Evolutionary conservation across 768 basidiomycete genomes (phyloP), one percentile per base, ranked within the genome.

Genomic region (Russula vinacea): DNA sequence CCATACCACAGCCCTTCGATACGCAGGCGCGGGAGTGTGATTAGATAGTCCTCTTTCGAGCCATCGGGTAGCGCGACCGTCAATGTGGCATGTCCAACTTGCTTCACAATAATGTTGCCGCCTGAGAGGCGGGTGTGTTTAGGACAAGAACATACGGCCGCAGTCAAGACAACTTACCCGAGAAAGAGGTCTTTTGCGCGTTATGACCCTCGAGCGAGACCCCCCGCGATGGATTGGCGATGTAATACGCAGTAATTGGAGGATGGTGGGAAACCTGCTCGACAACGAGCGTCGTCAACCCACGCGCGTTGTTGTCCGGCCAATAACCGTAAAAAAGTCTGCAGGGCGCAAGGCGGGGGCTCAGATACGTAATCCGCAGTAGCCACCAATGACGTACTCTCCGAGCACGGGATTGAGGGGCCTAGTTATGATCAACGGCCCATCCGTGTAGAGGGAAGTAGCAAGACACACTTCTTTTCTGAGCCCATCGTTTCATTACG

Each of bases 181-280:
- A 90, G 79, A 98, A 98, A 61, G 84, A 86, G 19, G 96, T 98
- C 83, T 97, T 96, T 78, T 98, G 95, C 9, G 93, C 96, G 70
- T 85, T 93, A 74, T 95, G 92, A 16, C 96, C 96, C 35, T 84
- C 83, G 57, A 95, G 82, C 54, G 82, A 76, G 59, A 98, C 72
- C 1, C 90, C 88, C 72, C 92, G 91, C 33, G 78, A 70, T 57
- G 83, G 76, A 78, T 98, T 98, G 76, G 87, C 84, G 69, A 98
- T 92, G 73, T 85, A 81, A 76, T 94, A 96, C 26, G 87, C 92
- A 49, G 91, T 92, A 70, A 92, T 87, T 9, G 90, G 89, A 1
- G 90, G 89, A 72, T 99, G 96, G 72, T 99, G 96, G 22, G 96
- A 98, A 53, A 98, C 96, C 73, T 98, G 94, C 76, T 98, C 94